These are phyloP conservation scores for Penicillium cosmopolitanum DNA, from an alignment of 495 filamentous ascomycete species.

Conservation along the genomic window DNA sequence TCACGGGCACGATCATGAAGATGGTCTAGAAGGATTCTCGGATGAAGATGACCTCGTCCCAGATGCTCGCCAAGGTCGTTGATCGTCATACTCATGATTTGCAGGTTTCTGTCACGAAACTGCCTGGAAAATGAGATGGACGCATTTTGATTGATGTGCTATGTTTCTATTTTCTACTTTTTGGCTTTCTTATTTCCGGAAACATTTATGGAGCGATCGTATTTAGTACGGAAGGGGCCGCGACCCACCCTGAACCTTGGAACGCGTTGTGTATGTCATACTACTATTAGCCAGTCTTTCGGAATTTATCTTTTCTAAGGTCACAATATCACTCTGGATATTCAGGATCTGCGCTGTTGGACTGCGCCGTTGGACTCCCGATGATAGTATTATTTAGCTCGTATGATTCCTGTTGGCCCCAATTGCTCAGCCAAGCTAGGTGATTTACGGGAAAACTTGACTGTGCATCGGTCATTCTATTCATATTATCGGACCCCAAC, in stretches of 20 bases:
- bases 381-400: background rate
- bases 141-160: background rate
- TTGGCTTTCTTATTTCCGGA: background rate
- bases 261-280: background rate
- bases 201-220: background rate
- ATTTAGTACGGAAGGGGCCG: conserved; percentile 1
- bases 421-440: background rate
- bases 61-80: background rate
- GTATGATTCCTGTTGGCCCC: background rate
- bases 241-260: conserved; percentile 3
- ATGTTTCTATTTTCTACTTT: background rate
- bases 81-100: background rate
- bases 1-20: conserved; percentile 38
- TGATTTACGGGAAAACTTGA: background rate
- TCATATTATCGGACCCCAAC: background rate
- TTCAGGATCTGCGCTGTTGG: background rate
- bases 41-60: conserved; percentile 10
- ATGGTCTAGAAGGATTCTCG: conserved; percentile 13
- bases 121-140: background rate
- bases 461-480: background rate
- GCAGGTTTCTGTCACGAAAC: background rate
- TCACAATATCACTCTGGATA: background rate
- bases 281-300: background rate
- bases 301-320: background rate
- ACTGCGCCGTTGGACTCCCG: background rate